phyloP scores from a whole-genome alignment of 345 rosid species.

The Dimocarpus longan region DNA sequence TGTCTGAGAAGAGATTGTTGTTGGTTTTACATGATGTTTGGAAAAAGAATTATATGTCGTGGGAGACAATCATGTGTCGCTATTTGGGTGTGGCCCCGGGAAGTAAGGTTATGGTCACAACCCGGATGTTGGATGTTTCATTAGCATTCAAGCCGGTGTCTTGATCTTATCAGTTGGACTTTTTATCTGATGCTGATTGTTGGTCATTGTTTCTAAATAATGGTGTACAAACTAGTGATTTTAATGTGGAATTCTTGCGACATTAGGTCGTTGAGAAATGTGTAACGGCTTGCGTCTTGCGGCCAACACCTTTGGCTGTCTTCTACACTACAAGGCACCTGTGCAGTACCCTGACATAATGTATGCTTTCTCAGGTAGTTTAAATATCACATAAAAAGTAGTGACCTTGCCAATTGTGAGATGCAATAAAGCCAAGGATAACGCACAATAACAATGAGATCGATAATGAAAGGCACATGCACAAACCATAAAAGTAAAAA shows the following conservation, averaged over 20 bases:
- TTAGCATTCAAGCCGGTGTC: neutral
- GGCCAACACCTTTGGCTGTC: neutral
- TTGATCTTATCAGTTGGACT: no score
- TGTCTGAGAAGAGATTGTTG: neutral
- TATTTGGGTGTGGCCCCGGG: neutral
- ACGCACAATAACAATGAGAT: no score
- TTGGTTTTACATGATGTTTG: neutral
- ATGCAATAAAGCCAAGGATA: no score
- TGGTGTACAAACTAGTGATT: neutral
- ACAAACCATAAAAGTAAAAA: no score
- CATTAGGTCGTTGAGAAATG: conserved; percentile 2
- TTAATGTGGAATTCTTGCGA: neutral
- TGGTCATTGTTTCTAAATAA: conserved; percentile 15
- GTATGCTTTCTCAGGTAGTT: no score
- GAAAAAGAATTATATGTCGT: neutral
- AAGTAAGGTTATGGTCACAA: neutral
- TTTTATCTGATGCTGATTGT: conserved; percentile 14
- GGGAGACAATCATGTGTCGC: neutral
- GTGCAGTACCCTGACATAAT: no score
- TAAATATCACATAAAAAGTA: no score
- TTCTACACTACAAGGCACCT: no score
- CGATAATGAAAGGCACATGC: no score
- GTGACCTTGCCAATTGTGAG: no score
- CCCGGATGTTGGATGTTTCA: neutral
- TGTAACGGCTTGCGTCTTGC: conserved; percentile 29